These are phyloP conservation scores for Pythium insidiosum DNA, from an alignment of 352 stramenopile genomes.

Conservation along the genomic window DNA sequence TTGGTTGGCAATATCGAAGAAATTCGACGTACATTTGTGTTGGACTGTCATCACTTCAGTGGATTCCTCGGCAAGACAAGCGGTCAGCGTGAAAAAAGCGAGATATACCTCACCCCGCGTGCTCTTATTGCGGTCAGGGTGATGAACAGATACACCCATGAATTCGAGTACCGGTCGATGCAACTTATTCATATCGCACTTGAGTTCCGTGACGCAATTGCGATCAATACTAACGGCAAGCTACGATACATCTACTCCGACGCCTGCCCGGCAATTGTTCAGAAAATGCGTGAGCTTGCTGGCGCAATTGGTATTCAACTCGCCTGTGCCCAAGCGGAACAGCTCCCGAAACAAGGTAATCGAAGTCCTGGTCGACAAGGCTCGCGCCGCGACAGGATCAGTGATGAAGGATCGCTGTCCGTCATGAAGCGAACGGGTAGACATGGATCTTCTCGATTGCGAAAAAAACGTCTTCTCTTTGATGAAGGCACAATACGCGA, in stretches of 20 bases:
- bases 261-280: slow-evolving; percentile 40
- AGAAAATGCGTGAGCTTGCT: slow-evolving; percentile 53
- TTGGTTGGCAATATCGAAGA: slow-evolving; percentile 69
- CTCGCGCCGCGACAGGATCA: not conserved
- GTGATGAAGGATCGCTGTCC: slow-evolving; percentile 21
- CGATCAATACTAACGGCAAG: slow-evolving; percentile 50
- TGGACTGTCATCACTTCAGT: slow-evolving; percentile 68
- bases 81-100: slow-evolving; percentile 67
- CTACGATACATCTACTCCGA: slow-evolving; percentile 71
- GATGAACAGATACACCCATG: slow-evolving; percentile 60
- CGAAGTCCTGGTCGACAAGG: not conserved
- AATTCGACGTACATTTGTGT: slow-evolving; percentile 58
- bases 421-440: slow-evolving; percentile 47
- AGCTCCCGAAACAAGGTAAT: slow-evolving; percentile 43
- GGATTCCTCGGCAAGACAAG: slow-evolving; percentile 61
- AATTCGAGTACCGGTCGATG: slow-evolving; percentile 68
- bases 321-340: slow-evolving; percentile 17
- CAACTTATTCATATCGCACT: slow-evolving; percentile 35
- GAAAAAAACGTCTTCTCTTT: too few relatives aligned
- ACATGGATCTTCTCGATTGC: too few relatives aligned
- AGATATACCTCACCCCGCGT: slow-evolving; percentile 59
- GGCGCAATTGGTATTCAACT: slow-evolving; percentile 63
- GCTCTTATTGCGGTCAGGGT: slow-evolving; percentile 54
- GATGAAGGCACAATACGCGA: slow-evolving; percentile 12
- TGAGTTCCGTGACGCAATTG: slow-evolving; percentile 46